Conservation (phyloP, 208 protist species). For the Blastocrithidia nonstop region DNA sequence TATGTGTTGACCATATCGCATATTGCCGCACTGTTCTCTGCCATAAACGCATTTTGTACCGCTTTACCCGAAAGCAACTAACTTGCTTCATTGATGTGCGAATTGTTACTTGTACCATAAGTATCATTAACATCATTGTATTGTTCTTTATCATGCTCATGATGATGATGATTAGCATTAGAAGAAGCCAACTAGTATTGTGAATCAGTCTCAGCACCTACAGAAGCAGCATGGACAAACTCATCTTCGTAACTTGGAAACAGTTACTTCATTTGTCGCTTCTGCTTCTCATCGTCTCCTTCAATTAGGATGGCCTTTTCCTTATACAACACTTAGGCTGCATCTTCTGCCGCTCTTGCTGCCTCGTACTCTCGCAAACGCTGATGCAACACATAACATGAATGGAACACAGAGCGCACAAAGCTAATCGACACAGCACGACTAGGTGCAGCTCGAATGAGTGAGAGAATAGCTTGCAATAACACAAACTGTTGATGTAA, state of each 20-base stretch:
- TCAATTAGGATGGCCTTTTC: slow-evolving; percentile 83
- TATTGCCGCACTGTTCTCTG: no score
- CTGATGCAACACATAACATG: slow-evolving; percentile 51
- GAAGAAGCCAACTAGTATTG: slow-evolving; percentile 7
- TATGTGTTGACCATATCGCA: no score
- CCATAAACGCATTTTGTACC: no score
- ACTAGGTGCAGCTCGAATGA: slow-evolving; percentile 30
- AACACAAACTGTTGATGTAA: no score
- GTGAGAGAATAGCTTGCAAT: no score
- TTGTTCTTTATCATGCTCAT: slow-evolving; percentile 8
- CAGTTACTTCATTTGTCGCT: slow-evolving; percentile 72
- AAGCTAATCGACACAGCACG: slow-evolving; percentile 31
- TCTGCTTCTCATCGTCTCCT: slow-evolving; percentile 81
- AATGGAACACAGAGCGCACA: slow-evolving; percentile 36
- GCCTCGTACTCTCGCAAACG: slow-evolving; percentile 62
- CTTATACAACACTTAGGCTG: slow-evolving; percentile 83
- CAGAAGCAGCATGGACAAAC: slow-evolving; percentile 46
- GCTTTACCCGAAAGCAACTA: no score
- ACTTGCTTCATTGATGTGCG: no score
- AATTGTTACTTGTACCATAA: no score
- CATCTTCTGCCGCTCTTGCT: slow-evolving; percentile 50
- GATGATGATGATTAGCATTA: no score
- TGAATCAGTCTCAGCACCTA: no score
- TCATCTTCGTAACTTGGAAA: slow-evolving; percentile 90
- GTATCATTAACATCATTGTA: slow-evolving; percentile 11